Base-by-base conservation (phyloP, 2,329 filamentous ascomycete genomes). In the Mycocentrospora acerina region DNA sequence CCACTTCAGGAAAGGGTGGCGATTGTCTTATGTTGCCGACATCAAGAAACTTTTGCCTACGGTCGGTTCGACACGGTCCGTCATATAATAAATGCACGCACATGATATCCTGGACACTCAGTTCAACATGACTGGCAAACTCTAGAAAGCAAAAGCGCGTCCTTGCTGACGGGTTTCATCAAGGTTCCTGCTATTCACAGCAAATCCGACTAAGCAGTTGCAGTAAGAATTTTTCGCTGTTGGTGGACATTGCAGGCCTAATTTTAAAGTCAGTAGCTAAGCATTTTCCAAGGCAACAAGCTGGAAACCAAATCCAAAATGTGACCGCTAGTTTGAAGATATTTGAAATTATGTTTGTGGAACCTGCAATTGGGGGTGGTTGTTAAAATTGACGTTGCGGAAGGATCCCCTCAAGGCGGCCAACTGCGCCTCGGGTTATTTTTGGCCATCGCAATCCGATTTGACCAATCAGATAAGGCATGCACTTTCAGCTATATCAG, bases 381-480 rank as follows among this genome's bases (percentile, higher is more conserved):
- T 47, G 12, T 42, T 37, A 41, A 37, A 43, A 36, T 49, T 35
- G 48, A 47, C 39, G 31, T 47, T 42, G 40, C 42, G 46, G 48
- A 50, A 50, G 37, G 40, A 45, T 38, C 25, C 50, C 51, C 46
- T 46, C 50, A 46, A 42, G 22, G 24, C 27, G 32, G 29, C 43
- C 46, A 47, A 26, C 42, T 32, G 39, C 19, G 19, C 19, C 19
- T 22, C 19, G 19, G 19, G 19, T 22, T 22, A 22, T 22, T 22
- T 22, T 22, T 22, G 19, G 24, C 25, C 32, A 27, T 30, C 29
- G 8, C 13, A 35, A 36, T 15, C 41, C 37, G 28, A 12, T 16
- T 34, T 30, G 37, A 35, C 47, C 42, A 48, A 48, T 45, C 11
- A 35, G 33, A 36, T 37, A 31, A 35, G 28, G 24, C 5, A 16